These are phyloP conservation scores for Mycena haematopus DNA, from an alignment of 768 basidiomycete species.

Conservation along the genomic window DNA sequence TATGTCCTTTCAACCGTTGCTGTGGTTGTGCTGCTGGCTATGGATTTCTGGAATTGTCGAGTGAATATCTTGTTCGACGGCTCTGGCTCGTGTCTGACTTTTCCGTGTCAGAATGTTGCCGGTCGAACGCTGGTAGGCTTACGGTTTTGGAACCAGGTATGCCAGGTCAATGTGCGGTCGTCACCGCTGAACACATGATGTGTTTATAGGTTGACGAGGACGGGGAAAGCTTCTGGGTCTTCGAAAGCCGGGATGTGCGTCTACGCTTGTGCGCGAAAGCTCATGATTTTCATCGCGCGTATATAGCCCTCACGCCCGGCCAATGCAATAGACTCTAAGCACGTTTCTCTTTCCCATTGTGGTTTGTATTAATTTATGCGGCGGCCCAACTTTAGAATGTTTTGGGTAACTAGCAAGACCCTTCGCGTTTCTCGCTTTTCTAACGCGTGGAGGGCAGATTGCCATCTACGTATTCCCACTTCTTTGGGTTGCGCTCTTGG, in stretches of 20 bases:
- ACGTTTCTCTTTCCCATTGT: constrained; percentile 33
- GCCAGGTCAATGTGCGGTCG: constrained; percentile 12
- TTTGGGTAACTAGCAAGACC: constrained; percentile 65
- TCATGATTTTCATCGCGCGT: constrained; percentile 10
- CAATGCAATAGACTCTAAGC: constrained; percentile 89
- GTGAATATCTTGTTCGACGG: constrained; percentile 49
- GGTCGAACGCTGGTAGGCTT: constrained; percentile 94
- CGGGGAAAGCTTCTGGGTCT: constrained; percentile 96
- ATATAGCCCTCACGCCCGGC: constrained; percentile 84
- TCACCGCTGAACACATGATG: constrained; percentile 4
- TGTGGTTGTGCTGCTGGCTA: constrained; percentile 91
- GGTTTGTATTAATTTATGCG: constrained; percentile 2
- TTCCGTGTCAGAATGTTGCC: constrained; percentile 76
- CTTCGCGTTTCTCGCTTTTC: not conserved
- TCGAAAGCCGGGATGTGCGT: constrained; percentile 93
- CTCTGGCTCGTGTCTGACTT: constrained; percentile 11
- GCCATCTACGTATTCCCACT: constrained; percentile 90
- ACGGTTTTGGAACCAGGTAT: constrained; percentile 95
- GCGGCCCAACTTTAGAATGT: constrained; percentile 68
- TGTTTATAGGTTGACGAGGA: constrained; percentile 87
- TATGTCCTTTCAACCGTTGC: constrained; percentile 94
- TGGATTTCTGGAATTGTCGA: constrained; percentile 99
- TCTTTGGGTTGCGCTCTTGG: constrained; percentile 85
- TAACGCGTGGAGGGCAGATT: constrained; percentile 53
- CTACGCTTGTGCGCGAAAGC: not conserved